Evolutionary conservation across 139 green algal genomes (phyloP).

Genomic region (Diplosphaera chodatii): DNA sequence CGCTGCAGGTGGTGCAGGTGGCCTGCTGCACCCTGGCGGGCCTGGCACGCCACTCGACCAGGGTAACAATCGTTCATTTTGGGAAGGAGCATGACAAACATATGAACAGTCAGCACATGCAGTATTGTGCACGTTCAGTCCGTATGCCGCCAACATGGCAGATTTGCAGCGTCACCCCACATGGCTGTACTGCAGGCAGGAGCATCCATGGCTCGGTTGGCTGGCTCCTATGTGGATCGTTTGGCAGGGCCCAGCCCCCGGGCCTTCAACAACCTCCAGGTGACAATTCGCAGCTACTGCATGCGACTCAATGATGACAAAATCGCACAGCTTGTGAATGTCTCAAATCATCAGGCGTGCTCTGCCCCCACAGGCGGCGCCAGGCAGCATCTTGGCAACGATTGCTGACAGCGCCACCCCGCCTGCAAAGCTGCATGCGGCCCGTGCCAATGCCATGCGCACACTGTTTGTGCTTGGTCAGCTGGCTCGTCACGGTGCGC

Average conservation of each 20-base stretch:
- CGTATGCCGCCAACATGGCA: too few species aligned
- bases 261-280: too few species aligned
- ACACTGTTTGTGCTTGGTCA: slow-evolving; percentile 64
- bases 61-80: too few species aligned
- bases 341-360: too few species aligned
- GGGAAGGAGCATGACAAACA: too few species aligned
- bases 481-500: slow-evolving; percentile 55
- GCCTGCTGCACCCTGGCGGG: slow-evolving; percentile 40
- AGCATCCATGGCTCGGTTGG: background rate
- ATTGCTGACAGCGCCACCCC: background rate
- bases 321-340: too few species aligned
- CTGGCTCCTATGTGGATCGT: background rate
- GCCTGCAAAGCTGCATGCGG: background rate
- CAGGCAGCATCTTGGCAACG: slow-evolving; percentile 13
- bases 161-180: too few species aligned
- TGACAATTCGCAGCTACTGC: too few species aligned
- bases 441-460: background rate
- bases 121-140: too few species aligned
- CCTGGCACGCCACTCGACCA: slow-evolving; percentile 22
- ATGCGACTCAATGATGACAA: too few species aligned
- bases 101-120: too few species aligned
- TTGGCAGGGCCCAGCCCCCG: slow-evolving; percentile 35
- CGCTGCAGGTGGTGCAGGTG: slow-evolving; percentile 39
- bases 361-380: slow-evolving; percentile 10
- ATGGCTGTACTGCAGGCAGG: slow-evolving; percentile 5